Conservation (phyloP, 495 filamentous ascomycete genomes). For the Penicillium simplicissimum region DNA sequence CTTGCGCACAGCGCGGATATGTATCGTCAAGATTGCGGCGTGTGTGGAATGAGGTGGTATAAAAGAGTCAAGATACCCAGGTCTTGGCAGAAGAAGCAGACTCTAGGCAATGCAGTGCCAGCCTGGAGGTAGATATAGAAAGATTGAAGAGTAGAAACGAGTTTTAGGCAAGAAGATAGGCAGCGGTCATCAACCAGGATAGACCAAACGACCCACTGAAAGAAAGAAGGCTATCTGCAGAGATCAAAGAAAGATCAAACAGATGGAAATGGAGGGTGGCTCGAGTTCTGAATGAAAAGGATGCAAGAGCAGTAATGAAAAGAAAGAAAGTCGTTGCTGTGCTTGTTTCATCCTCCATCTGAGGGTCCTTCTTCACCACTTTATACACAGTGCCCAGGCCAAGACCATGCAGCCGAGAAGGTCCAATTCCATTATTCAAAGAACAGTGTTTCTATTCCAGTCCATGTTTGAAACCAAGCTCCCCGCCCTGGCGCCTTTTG, state of each 20-base stretch:
- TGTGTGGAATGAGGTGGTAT: neutral
- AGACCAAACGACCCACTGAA: slow-evolving; percentile 5
- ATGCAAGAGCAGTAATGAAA: neutral
- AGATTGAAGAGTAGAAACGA: slow-evolving; percentile 7
- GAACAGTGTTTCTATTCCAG: slow-evolving; percentile 24
- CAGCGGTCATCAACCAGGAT: slow-evolving; percentile 14
- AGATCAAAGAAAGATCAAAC: neutral
- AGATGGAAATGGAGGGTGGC: neutral
- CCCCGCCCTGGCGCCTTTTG: slow-evolving; percentile 4
- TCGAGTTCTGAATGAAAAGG: neutral
- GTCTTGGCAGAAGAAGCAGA: neutral
- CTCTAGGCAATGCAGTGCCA: neutral
- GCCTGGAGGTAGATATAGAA: slow-evolving; percentile 14
- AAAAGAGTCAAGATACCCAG: neutral
- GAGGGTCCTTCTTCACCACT: slow-evolving; percentile 2
- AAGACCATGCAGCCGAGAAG: neutral
- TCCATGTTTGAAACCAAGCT: slow-evolving; percentile 21
- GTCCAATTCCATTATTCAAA: slow-evolving; percentile 4
- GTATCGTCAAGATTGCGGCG: neutral
- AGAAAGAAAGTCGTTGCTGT: slow-evolving; percentile 2
- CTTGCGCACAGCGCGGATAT: neutral
- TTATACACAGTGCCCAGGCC: slow-evolving; percentile 21
- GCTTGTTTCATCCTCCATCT: neutral
- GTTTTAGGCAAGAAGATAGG: neutral
- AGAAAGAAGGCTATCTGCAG: slow-evolving; percentile 5